Conservation (phyloP, 805 yeast species). For the Dipodascopsis uninucleata region DNA sequence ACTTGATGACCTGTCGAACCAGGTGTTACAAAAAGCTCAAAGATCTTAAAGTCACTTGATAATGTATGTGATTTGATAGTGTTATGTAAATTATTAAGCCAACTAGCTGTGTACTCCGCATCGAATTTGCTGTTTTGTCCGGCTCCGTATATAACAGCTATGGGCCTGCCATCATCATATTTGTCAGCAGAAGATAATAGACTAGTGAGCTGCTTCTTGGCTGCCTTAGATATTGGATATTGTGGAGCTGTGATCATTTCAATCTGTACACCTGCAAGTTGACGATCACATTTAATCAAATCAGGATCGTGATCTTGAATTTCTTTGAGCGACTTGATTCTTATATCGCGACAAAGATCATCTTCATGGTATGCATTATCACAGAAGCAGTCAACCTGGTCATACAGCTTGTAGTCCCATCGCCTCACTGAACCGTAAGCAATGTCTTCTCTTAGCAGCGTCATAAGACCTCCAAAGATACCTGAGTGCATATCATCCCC, state of each 20-base stretch:
- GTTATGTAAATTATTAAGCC: conserved; percentile 11
- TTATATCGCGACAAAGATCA: background rate
- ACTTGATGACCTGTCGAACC: conserved; percentile 21
- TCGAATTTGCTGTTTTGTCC: conserved; percentile 7
- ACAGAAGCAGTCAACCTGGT: conserved; percentile 11
- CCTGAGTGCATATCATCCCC: conserved; percentile 21
- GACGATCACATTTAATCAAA: conserved; percentile 4
- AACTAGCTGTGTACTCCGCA: conserved; percentile 4
- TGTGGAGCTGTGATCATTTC: background rate
- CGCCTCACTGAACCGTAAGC: conserved; percentile 11
- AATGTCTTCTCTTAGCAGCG: conserved; percentile 15
- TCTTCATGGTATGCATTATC: conserved; percentile 3
- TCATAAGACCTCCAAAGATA: conserved; percentile 11
- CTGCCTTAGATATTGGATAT: conserved; percentile 2
- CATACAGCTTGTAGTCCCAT: conserved; percentile 4
- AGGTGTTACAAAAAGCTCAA: conserved; percentile 19
- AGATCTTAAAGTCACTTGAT: background rate
- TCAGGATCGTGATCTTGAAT: background rate
- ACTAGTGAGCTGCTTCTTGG: background rate
- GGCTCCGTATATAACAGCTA: conserved; percentile 15
- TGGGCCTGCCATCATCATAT: conserved; percentile 10
- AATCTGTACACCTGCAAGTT: background rate
- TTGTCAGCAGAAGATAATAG: too few relatives aligned
- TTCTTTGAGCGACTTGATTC: conserved; percentile 1
- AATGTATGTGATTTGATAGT: too few relatives aligned